Conservation (phyloP, 306 rosid species). For the Potentilla sterilis region DNA sequence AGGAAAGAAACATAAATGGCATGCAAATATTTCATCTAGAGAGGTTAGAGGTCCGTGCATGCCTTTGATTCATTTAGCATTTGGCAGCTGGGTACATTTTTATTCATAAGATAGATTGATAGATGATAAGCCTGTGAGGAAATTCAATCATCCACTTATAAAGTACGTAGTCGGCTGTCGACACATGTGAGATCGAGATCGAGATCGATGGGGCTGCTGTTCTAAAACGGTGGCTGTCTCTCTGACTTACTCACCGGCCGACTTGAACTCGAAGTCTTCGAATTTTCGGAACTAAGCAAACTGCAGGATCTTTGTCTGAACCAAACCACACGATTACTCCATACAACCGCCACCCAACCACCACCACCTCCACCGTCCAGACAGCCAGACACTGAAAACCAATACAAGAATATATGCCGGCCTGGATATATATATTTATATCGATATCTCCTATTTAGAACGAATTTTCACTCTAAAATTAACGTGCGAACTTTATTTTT, state of each 20-base stretch:
- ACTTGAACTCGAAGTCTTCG: background rate
- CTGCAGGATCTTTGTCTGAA: constrained; percentile 5
- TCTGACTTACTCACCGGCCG: background rate
- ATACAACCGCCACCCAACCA: background rate
- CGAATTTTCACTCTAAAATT: no score
- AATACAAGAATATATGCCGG: no score
- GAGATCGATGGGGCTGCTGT: background rate
- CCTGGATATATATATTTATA: no score
- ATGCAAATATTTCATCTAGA: background rate
- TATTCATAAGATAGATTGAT: background rate
- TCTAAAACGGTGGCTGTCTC: background rate
- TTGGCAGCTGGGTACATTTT: background rate
- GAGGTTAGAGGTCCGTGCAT: background rate
- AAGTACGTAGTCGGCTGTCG: background rate
- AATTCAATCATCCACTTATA: background rate
- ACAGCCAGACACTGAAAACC: background rate
- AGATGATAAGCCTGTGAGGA: background rate
- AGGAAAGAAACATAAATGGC: background rate
- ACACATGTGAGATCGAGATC: background rate
- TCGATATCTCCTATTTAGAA: no score
- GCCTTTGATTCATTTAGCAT: background rate
- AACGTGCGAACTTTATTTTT: no score
- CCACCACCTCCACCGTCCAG: constrained; percentile 10
- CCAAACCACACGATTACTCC: background rate
- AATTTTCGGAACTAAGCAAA: background rate